Evolutionary conservation across 2,329 filamentous ascomycete species (phyloP), one percentile per base, ranked within the genome.

Genomic region (Biscogniauxia sp.): DNA sequence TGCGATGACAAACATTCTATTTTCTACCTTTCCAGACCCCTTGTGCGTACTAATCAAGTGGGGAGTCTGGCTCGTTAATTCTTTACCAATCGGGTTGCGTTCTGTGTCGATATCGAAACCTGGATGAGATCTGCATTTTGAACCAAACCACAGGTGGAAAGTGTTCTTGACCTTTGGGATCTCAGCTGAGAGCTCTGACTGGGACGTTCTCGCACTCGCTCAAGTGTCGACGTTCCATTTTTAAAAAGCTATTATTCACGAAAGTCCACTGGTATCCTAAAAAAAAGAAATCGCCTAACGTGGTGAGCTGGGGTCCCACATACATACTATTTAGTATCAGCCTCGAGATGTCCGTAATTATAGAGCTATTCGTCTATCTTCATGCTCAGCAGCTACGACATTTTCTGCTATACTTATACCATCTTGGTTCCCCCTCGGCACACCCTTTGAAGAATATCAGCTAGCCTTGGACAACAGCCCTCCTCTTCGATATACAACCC

Each of bases 331-430:
- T 41, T 60, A 58, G 57, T 61, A 63, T 58, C 53, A 57, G 56
- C 55, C 57, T 45, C n/a, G 19, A 54, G 54, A 53, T 51, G 37
- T 45, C 50, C 19, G 8, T 54, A 37, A 51, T 63, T 54, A 64
- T 64, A 65, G 64, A 63, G 63, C 59, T 65, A 61, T 45, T 66
- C 59, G 64, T 63, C 63, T 62, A 65, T 62, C 15, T 32, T 20
- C 37, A 19, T 19, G 51, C 20, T 51, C 62, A 57, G 41, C 32
- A 53, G 57, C 56, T 26, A 58, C 50, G 52, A 37, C 23, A 57
- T 52, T 49, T 61, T 61, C 58, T 55, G 59, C 53, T 51, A 37
- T 59, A 60, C 59, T 62, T 64, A 67, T 65, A 66, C 63, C 60
- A 54, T 51, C 53, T 58, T 57, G 41, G 53, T 26, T 61, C 53